Conservation (phyloP, 306 rosid species). For the Cotoneaster glaucophyllus region DNA sequence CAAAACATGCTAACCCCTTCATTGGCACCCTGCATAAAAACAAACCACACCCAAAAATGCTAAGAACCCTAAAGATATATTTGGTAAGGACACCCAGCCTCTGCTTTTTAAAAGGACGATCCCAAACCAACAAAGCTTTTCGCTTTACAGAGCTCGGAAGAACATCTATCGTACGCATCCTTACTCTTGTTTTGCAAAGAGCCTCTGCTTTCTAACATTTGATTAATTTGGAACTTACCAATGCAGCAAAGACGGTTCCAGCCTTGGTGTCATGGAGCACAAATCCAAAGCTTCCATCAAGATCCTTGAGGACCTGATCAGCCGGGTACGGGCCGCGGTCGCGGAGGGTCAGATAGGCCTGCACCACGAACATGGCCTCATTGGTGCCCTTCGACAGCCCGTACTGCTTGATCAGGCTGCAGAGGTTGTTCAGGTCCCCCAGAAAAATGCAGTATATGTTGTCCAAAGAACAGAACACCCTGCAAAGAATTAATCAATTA, state of each 20-base stretch:
- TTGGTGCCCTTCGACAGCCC: conserved; percentile 66
- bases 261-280: conserved; percentile 57
- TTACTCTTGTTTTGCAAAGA: no score
- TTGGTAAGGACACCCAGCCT: background rate
- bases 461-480: conserved; percentile 81
- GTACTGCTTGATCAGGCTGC: conserved; percentile 65
- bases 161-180: no score
- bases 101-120: background rate
- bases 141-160: no score
- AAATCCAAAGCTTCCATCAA: conserved; percentile 83
- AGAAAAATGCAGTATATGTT: conserved; percentile 68
- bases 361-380: conserved; percentile 69
- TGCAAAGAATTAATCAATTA: conserved; percentile 15
- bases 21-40: conserved; percentile 56
- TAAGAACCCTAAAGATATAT: background rate
- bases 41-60: background rate
- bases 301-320: conserved; percentile 81
- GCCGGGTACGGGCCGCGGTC: conserved; percentile 95
- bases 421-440: conserved; percentile 62
- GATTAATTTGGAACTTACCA: conserved; percentile 29
- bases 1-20: conserved; percentile 60
- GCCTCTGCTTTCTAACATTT: background rate
- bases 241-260: conserved; percentile 64
- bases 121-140: no score
- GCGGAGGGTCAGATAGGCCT: conserved; percentile 80